Percentiles rank a stretch among this genome's conserved stretches.
Conservation (phyloP, 768 basidiomycete species). For the Lentinula detonsa region DNA sequence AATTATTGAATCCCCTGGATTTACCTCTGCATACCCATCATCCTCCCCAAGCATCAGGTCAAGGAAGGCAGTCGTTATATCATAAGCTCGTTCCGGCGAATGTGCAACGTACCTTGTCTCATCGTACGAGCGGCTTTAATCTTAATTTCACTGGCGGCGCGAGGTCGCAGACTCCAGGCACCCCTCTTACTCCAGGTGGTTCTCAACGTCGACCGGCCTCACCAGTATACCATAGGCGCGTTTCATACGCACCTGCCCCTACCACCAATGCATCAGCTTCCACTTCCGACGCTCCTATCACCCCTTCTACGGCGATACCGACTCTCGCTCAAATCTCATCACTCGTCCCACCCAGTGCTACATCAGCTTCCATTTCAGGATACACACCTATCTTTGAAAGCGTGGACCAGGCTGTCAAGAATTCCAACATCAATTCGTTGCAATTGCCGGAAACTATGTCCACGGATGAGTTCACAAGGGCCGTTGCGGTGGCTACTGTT, state of each 20-base stretch:
- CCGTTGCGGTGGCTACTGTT: conserved; percentile 91
- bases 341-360: conserved; percentile 5
- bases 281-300: not conserved
- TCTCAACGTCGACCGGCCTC: conserved; percentile 21
- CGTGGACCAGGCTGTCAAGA: conserved; percentile 73
- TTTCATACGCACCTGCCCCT: conserved; percentile 44
- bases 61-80: conserved; percentile 51
- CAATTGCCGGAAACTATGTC: conserved; percentile 62
- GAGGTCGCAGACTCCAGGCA: conserved; percentile 29
- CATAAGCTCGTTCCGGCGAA: conserved; percentile 44
- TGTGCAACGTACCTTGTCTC: conserved; percentile 26
- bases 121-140: conserved; percentile 40
- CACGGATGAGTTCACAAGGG: conserved; percentile 86
- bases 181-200: conserved; percentile 23
- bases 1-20: conserved; percentile 45
- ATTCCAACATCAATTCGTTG: conserved; percentile 38
- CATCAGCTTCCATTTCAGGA: conserved; percentile 21
- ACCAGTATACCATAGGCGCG: conserved; percentile 39
- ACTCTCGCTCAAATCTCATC: not conserved
- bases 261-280: not conserved
- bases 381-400: conserved; percentile 70
- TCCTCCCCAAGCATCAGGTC: not conserved
- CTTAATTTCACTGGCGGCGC: conserved; percentile 23
- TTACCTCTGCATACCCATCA: conserved; percentile 12
- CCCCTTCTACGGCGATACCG: not conserved